Percentiles rank a stretch among this genome's conserved stretches.
Evolutionary conservation across 139 green algal species (phyloP).

Genomic region (Chlorella vulgaris): DNA sequence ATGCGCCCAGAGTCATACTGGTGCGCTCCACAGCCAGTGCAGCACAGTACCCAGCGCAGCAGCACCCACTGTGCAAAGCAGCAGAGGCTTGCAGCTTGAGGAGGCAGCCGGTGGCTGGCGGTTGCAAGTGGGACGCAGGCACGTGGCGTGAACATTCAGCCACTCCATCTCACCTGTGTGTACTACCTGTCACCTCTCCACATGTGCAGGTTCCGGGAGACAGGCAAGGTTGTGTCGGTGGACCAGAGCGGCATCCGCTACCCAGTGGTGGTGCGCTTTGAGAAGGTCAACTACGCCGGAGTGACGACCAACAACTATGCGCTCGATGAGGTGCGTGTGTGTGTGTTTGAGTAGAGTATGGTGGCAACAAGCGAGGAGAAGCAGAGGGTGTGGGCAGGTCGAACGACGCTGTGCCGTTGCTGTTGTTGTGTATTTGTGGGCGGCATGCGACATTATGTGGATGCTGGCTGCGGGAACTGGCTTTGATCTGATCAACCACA

Average conservation of each 20-base stretch:
- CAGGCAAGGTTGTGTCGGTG: constrained; percentile 98
- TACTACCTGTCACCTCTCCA: neutral
- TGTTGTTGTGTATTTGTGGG: too few species aligned
- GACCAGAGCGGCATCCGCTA: constrained; percentile 97
- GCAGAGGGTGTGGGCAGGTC: too few species aligned
- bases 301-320: constrained; percentile 99
- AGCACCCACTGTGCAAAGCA: neutral
- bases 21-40: constrained; percentile 35
- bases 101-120: neutral
- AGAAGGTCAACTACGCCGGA: constrained; percentile 98
- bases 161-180: neutral
- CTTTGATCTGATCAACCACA: too few species aligned
- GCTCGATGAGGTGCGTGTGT: constrained; percentile 94
- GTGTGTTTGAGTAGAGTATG: too few species aligned
- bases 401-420: too few species aligned
- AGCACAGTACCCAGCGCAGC: too few species aligned
- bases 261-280: constrained; percentile 97
- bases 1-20: constrained; percentile 98
- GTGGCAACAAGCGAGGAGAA: too few species aligned
- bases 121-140: too few species aligned
- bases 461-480: too few species aligned
- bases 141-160: too few species aligned
- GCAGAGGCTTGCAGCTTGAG: neutral
- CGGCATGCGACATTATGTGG: too few species aligned
- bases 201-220: constrained; percentile 83